A percentile compares a stretch with the other conserved stretches of the same genome.
phyloP scores from a whole-genome alignment of 2,329 filamentous ascomycete species.

The Alternaria atra region DNA sequence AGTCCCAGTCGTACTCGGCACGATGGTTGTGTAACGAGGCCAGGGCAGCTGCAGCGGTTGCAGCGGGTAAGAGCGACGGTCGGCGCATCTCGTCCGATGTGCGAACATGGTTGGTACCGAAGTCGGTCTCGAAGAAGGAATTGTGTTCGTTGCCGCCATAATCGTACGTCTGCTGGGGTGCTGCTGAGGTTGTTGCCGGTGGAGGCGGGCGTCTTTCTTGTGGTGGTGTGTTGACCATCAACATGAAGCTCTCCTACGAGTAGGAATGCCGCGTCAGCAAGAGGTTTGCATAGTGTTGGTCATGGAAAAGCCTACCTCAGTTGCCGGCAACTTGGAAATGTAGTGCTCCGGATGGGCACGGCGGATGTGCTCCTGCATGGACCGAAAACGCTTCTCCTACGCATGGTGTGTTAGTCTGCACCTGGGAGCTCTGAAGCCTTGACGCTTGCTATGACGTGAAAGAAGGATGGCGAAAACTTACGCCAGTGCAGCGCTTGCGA shows the following conservation, averaged over 20 bases:
- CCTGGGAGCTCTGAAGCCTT: slow-evolving; percentile 9
- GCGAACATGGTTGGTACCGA: slow-evolving; percentile 72
- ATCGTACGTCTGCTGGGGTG: slow-evolving; percentile 46
- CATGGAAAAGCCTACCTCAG: slow-evolving; percentile 63
- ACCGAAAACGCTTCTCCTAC: slow-evolving; percentile 94
- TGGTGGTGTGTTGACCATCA: slow-evolving; percentile 94
- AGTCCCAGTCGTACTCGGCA: slow-evolving; percentile 65
- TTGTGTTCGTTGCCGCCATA: slow-evolving; percentile 67
- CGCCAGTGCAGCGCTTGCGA: slow-evolving; percentile 96
- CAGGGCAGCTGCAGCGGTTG: slow-evolving; percentile 83
- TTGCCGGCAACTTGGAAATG: slow-evolving; percentile 96
- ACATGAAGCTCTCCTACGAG: slow-evolving; percentile 79
- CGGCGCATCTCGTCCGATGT: slow-evolving; percentile 74
- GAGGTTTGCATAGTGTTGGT: neutral
- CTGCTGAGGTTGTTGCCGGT: slow-evolving; percentile 51
- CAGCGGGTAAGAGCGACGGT: slow-evolving; percentile 70
- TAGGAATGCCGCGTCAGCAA: slow-evolving; percentile 10
- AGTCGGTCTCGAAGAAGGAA: slow-evolving; percentile 72
- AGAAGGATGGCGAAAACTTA: slow-evolving; percentile 66
- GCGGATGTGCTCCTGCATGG: slow-evolving; percentile 99
- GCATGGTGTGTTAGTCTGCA: slow-evolving; percentile 42
- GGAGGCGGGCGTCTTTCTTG: slow-evolving; percentile 70
- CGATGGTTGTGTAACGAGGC: slow-evolving; percentile 86
- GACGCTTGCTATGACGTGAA: slow-evolving; percentile 12
- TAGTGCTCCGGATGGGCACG: slow-evolving; percentile 97